These are phyloP conservation scores for Austroboletus rostrupii DNA, from an alignment of 1,284 basidiomycete genomes.

Conservation along the genomic window DNA sequence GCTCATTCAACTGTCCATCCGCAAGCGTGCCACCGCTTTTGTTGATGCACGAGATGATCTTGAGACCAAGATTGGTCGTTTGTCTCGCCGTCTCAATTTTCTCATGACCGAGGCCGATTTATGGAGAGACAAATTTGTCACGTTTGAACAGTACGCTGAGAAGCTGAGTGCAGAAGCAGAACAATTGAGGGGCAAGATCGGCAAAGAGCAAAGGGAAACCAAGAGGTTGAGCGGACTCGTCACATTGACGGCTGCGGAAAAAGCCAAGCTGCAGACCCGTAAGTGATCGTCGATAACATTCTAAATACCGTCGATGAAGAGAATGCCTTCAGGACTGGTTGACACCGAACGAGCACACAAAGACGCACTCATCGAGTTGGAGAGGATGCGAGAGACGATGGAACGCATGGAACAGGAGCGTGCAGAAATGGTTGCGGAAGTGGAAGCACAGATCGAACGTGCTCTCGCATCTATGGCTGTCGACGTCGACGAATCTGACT, in stretches of 20 bases:
- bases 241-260: conserved; percentile 71
- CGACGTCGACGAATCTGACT: conserved; percentile 71
- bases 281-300: conserved; percentile 29
- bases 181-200: conserved; percentile 78
- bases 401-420: conserved; percentile 81
- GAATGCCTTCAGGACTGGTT: conserved; percentile 45
- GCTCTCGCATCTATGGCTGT: conserved; percentile 81
- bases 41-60: conserved; percentile 90
- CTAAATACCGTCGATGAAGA: conserved; percentile 8
- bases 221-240: conserved; percentile 76
- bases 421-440: conserved; percentile 81
- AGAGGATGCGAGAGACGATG: conserved; percentile 72
- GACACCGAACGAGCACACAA: conserved; percentile 74
- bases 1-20: conserved; percentile 79
- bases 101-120: conserved; percentile 87
- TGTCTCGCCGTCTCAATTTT: conserved; percentile 82
- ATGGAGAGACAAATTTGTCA: conserved; percentile 89
- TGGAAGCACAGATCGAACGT: conserved; percentile 82
- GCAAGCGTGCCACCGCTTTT: conserved; percentile 85
- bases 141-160: conserved; percentile 90
- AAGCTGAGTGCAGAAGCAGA: conserved; percentile 81
- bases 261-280: conserved; percentile 71
- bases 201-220: conserved; percentile 84
- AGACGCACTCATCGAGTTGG: conserved; percentile 64
- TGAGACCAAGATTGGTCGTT: conserved; percentile 83